Conservation (phyloP, 495 filamentous ascomycete species). For the Penicillium canariense region DNA sequence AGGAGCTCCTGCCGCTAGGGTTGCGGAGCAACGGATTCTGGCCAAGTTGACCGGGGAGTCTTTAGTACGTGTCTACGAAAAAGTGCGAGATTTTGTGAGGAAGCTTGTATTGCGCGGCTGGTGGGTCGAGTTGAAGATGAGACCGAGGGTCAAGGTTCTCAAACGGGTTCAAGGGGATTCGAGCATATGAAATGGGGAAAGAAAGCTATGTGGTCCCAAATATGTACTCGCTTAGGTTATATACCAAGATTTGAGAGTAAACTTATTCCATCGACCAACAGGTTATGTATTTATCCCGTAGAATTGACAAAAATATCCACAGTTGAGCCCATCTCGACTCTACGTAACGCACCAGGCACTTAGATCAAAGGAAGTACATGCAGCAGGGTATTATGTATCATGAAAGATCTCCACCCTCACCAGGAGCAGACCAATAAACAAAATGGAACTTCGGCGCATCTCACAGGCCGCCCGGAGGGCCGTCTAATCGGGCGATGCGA, state of each 20-base stretch:
- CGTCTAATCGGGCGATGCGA: conserved; percentile 58
- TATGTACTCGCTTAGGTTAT: no score
- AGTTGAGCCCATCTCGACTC: conserved; percentile 2
- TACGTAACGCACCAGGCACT: conserved; percentile 2
- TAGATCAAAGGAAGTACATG: conserved; percentile 16
- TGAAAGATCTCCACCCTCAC: conserved; percentile 3
- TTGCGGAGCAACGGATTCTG: conserved; percentile 32
- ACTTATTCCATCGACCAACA: no score
- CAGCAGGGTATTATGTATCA: conserved; percentile 29
- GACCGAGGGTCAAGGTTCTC: conserved; percentile 39
- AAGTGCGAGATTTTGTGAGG: conserved; percentile 21
- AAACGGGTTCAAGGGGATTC: conserved; percentile 12
- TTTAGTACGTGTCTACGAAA: conserved; percentile 24
- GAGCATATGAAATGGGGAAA: background rate
- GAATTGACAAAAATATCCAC: conserved; percentile 5
- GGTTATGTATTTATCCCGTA: background rate
- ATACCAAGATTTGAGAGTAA: no score
- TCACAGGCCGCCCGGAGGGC: conserved; percentile 9
- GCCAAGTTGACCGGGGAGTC: conserved; percentile 17
- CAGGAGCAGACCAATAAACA: conserved; percentile 6
- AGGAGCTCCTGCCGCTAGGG: conserved; percentile 35
- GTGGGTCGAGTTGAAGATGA: conserved; percentile 45
- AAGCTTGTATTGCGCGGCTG: conserved; percentile 33
- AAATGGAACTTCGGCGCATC: background rate
- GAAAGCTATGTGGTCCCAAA: background rate